phyloP scores from a whole-genome alignment of 2,329 filamentous ascomycete species.

The Penicillium sp. region DNA sequence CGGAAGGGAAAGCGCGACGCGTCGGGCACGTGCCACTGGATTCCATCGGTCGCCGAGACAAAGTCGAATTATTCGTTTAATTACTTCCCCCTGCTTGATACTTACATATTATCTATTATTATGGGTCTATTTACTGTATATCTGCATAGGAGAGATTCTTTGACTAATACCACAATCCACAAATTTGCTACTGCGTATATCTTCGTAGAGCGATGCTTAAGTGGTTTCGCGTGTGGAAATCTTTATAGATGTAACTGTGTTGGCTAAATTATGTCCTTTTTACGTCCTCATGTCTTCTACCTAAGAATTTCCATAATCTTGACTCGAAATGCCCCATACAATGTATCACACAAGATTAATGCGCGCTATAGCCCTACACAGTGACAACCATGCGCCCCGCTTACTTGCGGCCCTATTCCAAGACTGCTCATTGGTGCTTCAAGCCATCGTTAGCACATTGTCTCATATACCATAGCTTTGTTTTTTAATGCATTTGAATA shows the following conservation, averaged over 20 bases:
- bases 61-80: conserved; percentile 1
- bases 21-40: conserved; percentile 27
- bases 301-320: too few relatives aligned
- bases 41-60: conserved; percentile 27
- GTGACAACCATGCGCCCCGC: background rate
- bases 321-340: too few relatives aligned
- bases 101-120: background rate
- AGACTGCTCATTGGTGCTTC: background rate
- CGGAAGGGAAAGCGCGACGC: conserved; percentile 25
- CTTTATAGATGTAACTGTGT: too few relatives aligned
- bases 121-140: background rate
- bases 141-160: background rate
- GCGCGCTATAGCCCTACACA: background rate
- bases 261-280: too few relatives aligned
- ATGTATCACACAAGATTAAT: background rate
- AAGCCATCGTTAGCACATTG: background rate
- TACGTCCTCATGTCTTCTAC: too few relatives aligned
- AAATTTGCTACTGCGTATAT: background rate
- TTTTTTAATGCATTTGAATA: too few relatives aligned
- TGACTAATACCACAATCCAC: background rate
- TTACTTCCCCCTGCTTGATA: conserved; percentile 8
- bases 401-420: background rate
- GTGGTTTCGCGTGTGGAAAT: too few relatives aligned
- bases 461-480: background rate
- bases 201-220: too few relatives aligned